Base-by-base conservation (phyloP, 495 filamentous ascomycete genomes). In the Penicillium verhagenii region DNA sequence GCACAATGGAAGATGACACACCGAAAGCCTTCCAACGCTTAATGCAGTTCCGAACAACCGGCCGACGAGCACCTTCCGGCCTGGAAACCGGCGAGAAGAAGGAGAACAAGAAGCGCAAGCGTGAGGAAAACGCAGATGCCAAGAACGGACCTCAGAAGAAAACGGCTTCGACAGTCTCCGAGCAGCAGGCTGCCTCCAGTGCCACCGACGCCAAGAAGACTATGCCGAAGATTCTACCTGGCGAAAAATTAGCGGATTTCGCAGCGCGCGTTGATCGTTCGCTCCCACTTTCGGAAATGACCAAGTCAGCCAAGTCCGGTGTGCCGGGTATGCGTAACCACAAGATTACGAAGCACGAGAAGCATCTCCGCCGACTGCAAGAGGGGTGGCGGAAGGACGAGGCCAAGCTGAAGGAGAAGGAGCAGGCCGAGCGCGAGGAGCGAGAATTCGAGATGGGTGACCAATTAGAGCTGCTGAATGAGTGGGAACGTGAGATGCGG, bases 181-280 rank as follows among this genome's bases (percentile, higher is more conserved):
- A 45, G 8, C 20, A 53, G 35, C 20, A 53, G 35, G n/a, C 40
- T 10, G 26, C 28, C 19, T 7, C 50, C 16, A 21, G 10, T 3
- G 35, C 9, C 21, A 28, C 26, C 18, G 28, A 67, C 1, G 49
- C 59, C 18, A 59, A 58, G 35, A 28, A 53, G 18, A 65, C 72
- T 6, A 57, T 81, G 2, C 87, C 82, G 5, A 89, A 79, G 44
- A 96, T 98, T 47, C 75, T 82, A 10, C 91, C 92, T 0, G 88
- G 89, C 18, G 94, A 98, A 70, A 79, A 80, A 23, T 75, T 98
- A 53, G 84, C 83, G 1, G 89, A 94, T 52, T 98, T 96, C 67
- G 74, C 83, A 2, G 86, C 89, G 35, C 85, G 94, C 6, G 94
- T 98, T 7, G 87, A 97, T 63, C 87, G 89, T 24, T 86, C 89